Base-by-base conservation (phyloP, 257 asterid genomes). In the Henckelia pumila region DNA sequence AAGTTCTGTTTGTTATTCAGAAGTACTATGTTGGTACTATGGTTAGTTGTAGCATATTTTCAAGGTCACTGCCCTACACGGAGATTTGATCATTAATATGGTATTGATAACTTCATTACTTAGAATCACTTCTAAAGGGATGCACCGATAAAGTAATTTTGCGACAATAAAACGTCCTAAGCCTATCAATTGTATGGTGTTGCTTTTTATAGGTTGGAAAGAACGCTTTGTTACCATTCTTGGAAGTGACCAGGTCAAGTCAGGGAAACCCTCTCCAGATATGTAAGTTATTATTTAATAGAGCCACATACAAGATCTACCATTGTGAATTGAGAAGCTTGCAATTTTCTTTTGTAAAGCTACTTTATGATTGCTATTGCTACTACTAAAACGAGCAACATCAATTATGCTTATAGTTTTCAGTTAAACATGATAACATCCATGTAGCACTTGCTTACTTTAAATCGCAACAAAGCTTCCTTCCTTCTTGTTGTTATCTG, bases 191-290 rank as follows among this genome's bases (percentile, higher is more conserved):
- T 14, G 20, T 16, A 47, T 47, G 20, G 53, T 16, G 8, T 44
- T 44, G 53, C 29, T 57, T 55, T 71, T 65, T 57, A 61, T 68
- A 92, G 98, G 96, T 61, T 92, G 98, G 98, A 87, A 75, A 81
- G 92, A 92, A 67, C 56, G 67, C 24, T 92, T 92, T 76, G n/a
- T 71, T 1, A 83, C 81, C 65, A 84, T 92, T 78, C 88, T 92
- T 64, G 96, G 96, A 67, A 86, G 95, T 79, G 96, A 92, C 56
- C 83, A 92, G 69, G 98, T 92, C 72, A 76, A 83, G 73, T 77
- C 90, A 76, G 98, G 98, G 72, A 92, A 92, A 76, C 98, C 98
- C 10, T 75, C 95, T 50, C 98, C 98, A 57, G 95, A 92, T 75
- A 64, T 92, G 98, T 89, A 82, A 83, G 91, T 75, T 66, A 69